Percentiles rank a stretch among this genome's conserved stretches.
phyloP scores from a whole-genome alignment of 106 monocot species.

The Dendrobium huoshanense region DNA sequence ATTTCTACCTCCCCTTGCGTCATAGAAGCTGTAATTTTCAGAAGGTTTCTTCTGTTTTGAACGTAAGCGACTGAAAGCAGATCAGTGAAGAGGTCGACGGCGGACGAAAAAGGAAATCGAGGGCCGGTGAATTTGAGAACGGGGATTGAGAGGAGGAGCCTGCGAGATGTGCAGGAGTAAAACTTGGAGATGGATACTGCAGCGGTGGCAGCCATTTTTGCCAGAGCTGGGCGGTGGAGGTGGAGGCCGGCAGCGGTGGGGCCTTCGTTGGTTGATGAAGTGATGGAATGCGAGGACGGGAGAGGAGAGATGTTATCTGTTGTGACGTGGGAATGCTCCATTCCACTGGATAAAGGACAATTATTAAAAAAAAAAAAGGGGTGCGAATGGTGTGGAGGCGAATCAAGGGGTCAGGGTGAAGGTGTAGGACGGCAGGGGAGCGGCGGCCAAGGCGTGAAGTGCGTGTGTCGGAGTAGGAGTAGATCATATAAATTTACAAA shows the following conservation, averaged over 20 bases:
- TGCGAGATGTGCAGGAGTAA: slow-evolving; percentile 24
- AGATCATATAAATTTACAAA: too few relatives aligned
- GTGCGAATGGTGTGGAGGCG: too few relatives aligned
- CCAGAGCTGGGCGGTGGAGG: background rate
- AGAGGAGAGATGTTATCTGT: background rate
- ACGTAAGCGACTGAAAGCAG: background rate
- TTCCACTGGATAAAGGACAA: background rate
- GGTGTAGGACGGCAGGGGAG: too few relatives aligned
- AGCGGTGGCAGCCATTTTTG: background rate
- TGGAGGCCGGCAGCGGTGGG: background rate
- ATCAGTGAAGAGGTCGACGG: slow-evolving; percentile 7
- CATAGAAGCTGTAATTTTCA: slow-evolving; percentile 26
- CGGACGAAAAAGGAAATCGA: slow-evolving; percentile 3
- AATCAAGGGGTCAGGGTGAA: too few relatives aligned
- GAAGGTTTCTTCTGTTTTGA: background rate
- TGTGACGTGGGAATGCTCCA: background rate
- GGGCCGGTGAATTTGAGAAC: background rate
- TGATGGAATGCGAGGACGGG: background rate
- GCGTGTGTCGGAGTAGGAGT: too few relatives aligned
- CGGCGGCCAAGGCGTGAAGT: too few relatives aligned
- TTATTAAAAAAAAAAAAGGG: too few relatives aligned
- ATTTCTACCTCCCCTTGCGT: slow-evolving; percentile 4
- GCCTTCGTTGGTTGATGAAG: background rate
- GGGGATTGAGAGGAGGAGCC: slow-evolving; percentile 13
- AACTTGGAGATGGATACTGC: slow-evolving; percentile 35